Percentiles rank a stretch among this genome's conserved stretches.
These are phyloP conservation scores for Hypomontagnella submonticulosa DNA, from an alignment of 495 filamentous ascomycete genomes.

Conservation along the genomic window DNA sequence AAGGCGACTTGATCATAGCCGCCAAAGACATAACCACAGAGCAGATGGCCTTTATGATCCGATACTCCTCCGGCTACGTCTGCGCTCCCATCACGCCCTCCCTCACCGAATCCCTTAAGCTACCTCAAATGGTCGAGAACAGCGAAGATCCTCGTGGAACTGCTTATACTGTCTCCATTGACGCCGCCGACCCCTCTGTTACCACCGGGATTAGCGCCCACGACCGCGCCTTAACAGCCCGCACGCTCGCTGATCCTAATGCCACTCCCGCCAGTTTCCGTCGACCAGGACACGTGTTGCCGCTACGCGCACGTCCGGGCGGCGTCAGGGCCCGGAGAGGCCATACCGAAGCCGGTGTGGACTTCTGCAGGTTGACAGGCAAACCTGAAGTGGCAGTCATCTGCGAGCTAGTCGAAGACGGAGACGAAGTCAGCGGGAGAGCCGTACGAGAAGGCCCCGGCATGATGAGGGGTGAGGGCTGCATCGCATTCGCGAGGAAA, in stretches of 20 bases:
- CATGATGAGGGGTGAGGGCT: slow-evolving; percentile 94
- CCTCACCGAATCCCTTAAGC: slow-evolving; percentile 71
- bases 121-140: slow-evolving; percentile 88
- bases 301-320: slow-evolving; percentile 80
- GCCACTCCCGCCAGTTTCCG: slow-evolving; percentile 72
- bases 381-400: slow-evolving; percentile 82
- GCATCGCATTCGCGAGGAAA: slow-evolving; percentile 84
- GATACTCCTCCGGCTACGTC: slow-evolving; percentile 87
- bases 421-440: slow-evolving; percentile 67
- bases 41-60: slow-evolving; percentile 95
- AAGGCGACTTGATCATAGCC: slow-evolving; percentile 97
- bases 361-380: slow-evolving; percentile 84
- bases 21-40: slow-evolving; percentile 84
- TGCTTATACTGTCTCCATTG: slow-evolving; percentile 90
- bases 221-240: slow-evolving; percentile 85
- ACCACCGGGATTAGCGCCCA: slow-evolving; percentile 92
- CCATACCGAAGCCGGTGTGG: slow-evolving; percentile 92
- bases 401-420: slow-evolving; percentile 85
- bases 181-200: slow-evolving; percentile 74
- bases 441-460: slow-evolving; percentile 69
- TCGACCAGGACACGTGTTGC: slow-evolving; percentile 90
- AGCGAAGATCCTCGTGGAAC: slow-evolving; percentile 89
- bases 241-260: slow-evolving; percentile 75
- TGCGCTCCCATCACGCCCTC: slow-evolving; percentile 82
- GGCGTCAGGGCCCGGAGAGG: slow-evolving; percentile 82